A percentile compares a stretch with the other conserved stretches of the same genome.
phyloP scores from a whole-genome alignment of 495 filamentous ascomycete genomes.

The Immersiella caudata region DNA sequence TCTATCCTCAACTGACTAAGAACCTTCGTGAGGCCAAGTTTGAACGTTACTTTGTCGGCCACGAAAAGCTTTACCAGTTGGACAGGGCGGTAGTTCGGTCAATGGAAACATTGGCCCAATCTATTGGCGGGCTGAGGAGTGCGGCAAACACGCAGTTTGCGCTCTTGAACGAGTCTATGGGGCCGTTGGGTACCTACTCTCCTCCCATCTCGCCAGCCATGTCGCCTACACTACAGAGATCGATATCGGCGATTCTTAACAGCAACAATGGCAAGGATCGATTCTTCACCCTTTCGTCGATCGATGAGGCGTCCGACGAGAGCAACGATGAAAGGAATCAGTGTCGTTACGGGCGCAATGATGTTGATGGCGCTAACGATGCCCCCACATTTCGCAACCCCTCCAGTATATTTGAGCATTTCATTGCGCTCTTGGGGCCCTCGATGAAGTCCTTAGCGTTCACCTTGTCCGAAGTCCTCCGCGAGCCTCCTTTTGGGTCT shows the following conservation, averaged over 20 bases:
- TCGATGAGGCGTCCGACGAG: slow-evolving; percentile 69
- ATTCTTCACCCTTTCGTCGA: slow-evolving; percentile 56
- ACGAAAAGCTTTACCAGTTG: slow-evolving; percentile 77
- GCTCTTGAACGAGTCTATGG: slow-evolving; percentile 65
- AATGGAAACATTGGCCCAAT: slow-evolving; percentile 84
- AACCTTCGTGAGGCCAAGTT: slow-evolving; percentile 85
- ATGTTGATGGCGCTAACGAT: slow-evolving; percentile 7
- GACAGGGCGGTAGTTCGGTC: slow-evolving; percentile 81
- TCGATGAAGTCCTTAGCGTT: slow-evolving; percentile 94
- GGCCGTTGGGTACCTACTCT: slow-evolving; percentile 23
- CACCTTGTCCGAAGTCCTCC: slow-evolving; percentile 84
- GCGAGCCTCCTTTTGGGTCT: slow-evolving; percentile 78
- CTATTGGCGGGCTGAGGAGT: slow-evolving; percentile 87
- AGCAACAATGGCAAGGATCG: slow-evolving; percentile 30
- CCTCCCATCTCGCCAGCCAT: slow-evolving; percentile 39
- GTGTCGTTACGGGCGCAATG: slow-evolving; percentile 15
- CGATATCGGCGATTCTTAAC: slow-evolving; percentile 37
- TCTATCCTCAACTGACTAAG: slow-evolving; percentile 73
- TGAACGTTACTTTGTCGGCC: slow-evolving; percentile 84
- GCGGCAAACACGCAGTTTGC: slow-evolving; percentile 88
- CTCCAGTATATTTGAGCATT: slow-evolving; percentile 81
- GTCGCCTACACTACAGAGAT: slow-evolving; percentile 39
- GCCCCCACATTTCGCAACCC: slow-evolving; percentile 53
- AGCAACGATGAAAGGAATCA: slow-evolving; percentile 44
- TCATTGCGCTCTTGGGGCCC: slow-evolving; percentile 84